A percentile compares a stretch with the other conserved stretches of the same genome.
Evolutionary conservation across 1,139 yeast genomes (phyloP).

Genomic region (Saccharomyces hybrid): DNA sequence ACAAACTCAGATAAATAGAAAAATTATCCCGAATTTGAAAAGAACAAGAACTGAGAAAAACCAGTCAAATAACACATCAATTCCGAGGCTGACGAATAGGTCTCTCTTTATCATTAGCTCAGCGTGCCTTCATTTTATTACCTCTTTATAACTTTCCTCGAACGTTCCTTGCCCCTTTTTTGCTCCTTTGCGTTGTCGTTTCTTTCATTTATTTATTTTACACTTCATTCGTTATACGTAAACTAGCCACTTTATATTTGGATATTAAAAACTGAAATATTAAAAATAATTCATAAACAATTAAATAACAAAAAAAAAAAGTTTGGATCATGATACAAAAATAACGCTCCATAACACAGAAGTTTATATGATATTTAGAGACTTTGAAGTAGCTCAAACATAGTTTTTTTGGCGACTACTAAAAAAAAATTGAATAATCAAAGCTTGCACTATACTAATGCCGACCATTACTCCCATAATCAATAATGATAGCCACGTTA

Average conservation of each 20-base stretch:
- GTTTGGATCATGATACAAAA: neutral
- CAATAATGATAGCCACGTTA: conserved; percentile 53
- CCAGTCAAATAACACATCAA: neutral
- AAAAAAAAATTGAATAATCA: conserved; percentile 46
- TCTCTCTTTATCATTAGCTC: neutral
- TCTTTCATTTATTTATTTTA: neutral
- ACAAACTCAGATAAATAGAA: neutral
- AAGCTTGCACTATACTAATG: conserved; percentile 55
- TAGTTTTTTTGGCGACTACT: conserved; percentile 34
- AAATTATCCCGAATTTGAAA: neutral
- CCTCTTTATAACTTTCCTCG: neutral
- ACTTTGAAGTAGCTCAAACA: conserved; percentile 20
- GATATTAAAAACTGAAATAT: neutral
- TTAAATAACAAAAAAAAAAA: neutral
- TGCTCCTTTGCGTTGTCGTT: neutral
- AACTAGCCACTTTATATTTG: neutral
- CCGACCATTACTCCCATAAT: conserved; percentile 59
- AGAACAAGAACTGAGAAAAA: neutral
- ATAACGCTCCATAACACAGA: neutral
- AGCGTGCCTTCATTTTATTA: neutral
- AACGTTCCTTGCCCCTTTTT: neutral
- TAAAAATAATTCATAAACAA: neutral
- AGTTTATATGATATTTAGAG: neutral
- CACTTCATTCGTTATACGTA: neutral
- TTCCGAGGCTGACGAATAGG: neutral